These are phyloP conservation scores for Aspergillus sp. DNA, from an alignment of 2,329 filamentous ascomycete species.

Conservation along the genomic window DNA sequence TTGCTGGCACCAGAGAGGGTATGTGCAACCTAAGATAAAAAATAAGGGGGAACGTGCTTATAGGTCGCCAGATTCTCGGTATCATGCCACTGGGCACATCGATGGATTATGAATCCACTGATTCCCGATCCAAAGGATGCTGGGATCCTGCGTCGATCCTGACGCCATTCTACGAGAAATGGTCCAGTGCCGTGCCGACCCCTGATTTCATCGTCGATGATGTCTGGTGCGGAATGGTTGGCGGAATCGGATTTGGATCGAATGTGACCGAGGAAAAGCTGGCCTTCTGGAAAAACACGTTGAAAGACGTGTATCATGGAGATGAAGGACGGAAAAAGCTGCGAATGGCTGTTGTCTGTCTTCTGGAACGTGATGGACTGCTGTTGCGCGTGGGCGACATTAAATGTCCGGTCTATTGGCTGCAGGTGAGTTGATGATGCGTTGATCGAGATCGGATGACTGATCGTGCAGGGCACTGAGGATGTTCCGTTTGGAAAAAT, in stretches of 20 bases:
- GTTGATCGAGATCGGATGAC: conserved; percentile 17
- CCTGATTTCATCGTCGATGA: conserved; percentile 40
- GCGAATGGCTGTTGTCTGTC: conserved; percentile 47
- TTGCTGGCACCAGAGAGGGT: conserved; percentile 47
- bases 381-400: conserved; percentile 43
- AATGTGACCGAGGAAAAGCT: conserved; percentile 30
- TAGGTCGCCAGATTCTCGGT: conserved; percentile 39
- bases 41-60: background rate
- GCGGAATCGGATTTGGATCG: conserved; percentile 45
- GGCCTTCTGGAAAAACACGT: conserved; percentile 41
- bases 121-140: conserved; percentile 42
- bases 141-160: conserved; percentile 41
- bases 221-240: conserved; percentile 42
- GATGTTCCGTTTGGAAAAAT: conserved; percentile 11
- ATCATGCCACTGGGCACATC: conserved; percentile 51
- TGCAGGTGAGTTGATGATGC: conserved; percentile 36
- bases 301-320: conserved; percentile 44
- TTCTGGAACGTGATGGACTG: conserved; percentile 46
- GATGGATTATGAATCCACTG: conserved; percentile 45
- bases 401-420: conserved; percentile 48
- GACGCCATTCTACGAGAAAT: conserved; percentile 32
- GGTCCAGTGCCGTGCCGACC: conserved; percentile 34
- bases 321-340: conserved; percentile 45
- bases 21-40: background rate
- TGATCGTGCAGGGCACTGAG: conserved; percentile 12